Evolutionary conservation across 306 rosid genomes (phyloP), one percentile per base, ranked within the genome.

Genomic region (Oemleria cerasiformis): DNA sequence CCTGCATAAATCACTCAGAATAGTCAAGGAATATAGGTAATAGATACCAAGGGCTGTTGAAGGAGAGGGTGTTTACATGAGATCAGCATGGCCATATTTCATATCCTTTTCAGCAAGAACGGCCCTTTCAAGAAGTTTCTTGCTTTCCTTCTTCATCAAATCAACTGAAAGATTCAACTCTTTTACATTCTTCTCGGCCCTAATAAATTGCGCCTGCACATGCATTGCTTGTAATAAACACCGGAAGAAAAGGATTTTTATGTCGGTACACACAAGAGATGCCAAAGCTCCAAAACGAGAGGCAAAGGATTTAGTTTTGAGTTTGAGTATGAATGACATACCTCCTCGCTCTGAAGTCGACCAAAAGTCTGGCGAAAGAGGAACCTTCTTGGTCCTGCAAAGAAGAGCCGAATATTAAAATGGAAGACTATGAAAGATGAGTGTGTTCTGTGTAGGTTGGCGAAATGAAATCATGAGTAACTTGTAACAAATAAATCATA

Each of bases 341-440:
- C 98, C 97, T 94, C 98, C 76, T 87, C 90, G 57, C 90, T 85
- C 61, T 73, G 98, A 64, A 94, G 78, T 79, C 97, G 89, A 66
- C 95, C 94, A 58, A 91, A 84, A 40, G 98, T 91, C 53, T 87
- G 82, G 62, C 95, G 98, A 68, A 88, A 83, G 54, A 94, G 78
- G 77, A 91, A 91, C 82, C 96, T 86, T 89, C 98, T 87, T 9
- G 98, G 97, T 50, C 84, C 97, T 94, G 84, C 65, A 58, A 54
- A 75, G 64, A 73, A 71, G 64, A 70, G 58, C 25, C 25, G 15
- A 16, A 49, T 16, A 49, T 49, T 49, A 30, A 30, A 30, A 30
- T 30, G 36, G 36, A 30, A 30, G 36, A 30, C 36, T 30, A 30
- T 1, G 2, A 30, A 30, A 30, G 36, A 30, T 30, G 36, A 30